A percentile compares a stretch with the other conserved stretches of the same genome.
Evolutionary conservation across 73 alveolate genomes (phyloP).

Genomic region (Tetrahymena malaccensis): DNA sequence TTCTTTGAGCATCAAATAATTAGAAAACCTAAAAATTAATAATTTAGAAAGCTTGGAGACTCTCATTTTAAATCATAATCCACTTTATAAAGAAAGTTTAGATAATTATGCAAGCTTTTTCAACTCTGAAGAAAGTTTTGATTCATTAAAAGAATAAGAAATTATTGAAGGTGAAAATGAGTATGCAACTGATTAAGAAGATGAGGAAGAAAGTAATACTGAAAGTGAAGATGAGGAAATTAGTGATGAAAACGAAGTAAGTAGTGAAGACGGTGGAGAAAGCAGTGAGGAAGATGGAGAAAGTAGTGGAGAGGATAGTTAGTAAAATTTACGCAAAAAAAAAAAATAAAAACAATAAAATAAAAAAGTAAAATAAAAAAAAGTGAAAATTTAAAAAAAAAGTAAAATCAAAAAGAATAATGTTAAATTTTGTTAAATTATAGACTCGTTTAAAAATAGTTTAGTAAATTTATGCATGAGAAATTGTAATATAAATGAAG

Average conservation of each 20-base stretch:
- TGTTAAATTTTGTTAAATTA: neutral
- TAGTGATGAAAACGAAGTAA: too few species aligned
- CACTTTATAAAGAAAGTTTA: neutral
- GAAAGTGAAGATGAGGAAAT: neutral
- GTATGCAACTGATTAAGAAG: neutral
- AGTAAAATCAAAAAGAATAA: neutral
- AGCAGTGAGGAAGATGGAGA: neutral
- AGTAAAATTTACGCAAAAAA: neutral
- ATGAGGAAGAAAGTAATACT: neutral
- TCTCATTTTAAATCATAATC: neutral
- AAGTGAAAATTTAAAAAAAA: neutral
- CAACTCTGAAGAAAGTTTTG: neutral
- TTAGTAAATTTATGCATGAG: neutral
- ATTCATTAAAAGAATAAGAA: neutral
- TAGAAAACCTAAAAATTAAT: neutral
- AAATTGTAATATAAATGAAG: neutral
- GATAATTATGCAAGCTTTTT: neutral
- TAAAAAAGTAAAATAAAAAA: neutral
- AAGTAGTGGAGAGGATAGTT: too few species aligned
- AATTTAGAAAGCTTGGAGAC: neutral
- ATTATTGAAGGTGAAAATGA: neutral
- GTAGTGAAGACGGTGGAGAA: neutral
- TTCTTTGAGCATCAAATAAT: neutral
- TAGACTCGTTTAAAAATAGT: neutral
- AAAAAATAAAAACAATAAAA: neutral